phyloP scores from a whole-genome alignment of 2,329 filamentous ascomycete genomes.

The Helminthosporium solani region DNA sequence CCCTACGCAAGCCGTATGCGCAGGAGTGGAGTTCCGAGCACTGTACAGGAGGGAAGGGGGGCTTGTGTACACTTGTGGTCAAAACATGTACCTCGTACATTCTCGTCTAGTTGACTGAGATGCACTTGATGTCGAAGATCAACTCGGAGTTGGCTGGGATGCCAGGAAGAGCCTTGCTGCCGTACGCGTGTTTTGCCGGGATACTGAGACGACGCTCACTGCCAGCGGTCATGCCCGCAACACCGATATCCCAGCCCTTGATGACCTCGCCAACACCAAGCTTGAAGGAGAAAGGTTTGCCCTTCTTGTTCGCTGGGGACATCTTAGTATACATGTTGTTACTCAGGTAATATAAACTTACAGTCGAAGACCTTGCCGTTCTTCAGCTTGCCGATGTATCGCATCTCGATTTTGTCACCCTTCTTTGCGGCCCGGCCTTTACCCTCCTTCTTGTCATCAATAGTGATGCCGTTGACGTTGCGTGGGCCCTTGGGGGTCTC shows the following conservation, averaged over 20 bases:
- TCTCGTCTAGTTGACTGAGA: slow-evolving; percentile 47
- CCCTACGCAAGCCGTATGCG: slow-evolving; percentile 24
- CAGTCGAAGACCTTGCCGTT: slow-evolving; percentile 95
- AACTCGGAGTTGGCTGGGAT: slow-evolving; percentile 91
- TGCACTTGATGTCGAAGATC: slow-evolving; percentile 72
- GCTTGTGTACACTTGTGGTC: slow-evolving; percentile 16
- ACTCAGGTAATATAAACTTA: slow-evolving; percentile 50
- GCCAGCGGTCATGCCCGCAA: slow-evolving; percentile 88
- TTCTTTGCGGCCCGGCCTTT: slow-evolving; percentile 82
- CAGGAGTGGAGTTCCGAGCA: slow-evolving; percentile 32
- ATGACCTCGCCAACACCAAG: slow-evolving; percentile 94
- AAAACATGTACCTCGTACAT: slow-evolving; percentile 4
- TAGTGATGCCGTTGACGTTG: slow-evolving; percentile 81
- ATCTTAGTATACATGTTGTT: slow-evolving; percentile 19
- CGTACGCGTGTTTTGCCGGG: slow-evolving; percentile 84
- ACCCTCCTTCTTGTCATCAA: slow-evolving; percentile 94
- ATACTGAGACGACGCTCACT: slow-evolving; percentile 92
- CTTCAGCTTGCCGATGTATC: slow-evolving; percentile 94
- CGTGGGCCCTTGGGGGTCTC: slow-evolving; percentile 62
- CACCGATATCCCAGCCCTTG: slow-evolving; percentile 96
- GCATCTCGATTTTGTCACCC: slow-evolving; percentile 87
- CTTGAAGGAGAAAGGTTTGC: slow-evolving; percentile 95
- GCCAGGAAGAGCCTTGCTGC: slow-evolving; percentile 75
- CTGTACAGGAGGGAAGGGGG: slow-evolving; percentile 28
- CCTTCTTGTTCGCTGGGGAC: slow-evolving; percentile 90